Evolutionary conservation across 352 stramenopile genomes (phyloP).

Genomic region (Phytophthora tubulina): DNA sequence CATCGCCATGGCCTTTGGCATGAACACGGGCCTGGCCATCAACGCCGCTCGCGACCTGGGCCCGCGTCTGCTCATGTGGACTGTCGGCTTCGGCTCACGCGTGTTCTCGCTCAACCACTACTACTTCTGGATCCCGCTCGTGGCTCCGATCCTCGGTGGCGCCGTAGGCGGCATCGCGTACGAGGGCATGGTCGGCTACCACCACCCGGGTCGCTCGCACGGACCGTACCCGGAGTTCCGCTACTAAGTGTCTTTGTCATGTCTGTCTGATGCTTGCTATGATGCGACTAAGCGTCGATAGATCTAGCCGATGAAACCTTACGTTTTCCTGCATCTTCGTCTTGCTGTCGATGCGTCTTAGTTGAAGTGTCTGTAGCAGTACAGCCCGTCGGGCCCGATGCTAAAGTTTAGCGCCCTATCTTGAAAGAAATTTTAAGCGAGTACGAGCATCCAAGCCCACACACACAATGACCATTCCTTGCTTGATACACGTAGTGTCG

Average conservation of each 20-base stretch:
- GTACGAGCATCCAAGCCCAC: no score
- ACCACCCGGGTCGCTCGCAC: slow-evolving; percentile 55
- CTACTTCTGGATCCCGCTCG: slow-evolving; percentile 79
- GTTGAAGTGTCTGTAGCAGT: no score
- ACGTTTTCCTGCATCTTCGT: no score
- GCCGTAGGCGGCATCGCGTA: slow-evolving; percentile 66
- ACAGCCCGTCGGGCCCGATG: no score
- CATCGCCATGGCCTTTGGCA: slow-evolving; percentile 80
- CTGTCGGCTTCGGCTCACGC: slow-evolving; percentile 71
- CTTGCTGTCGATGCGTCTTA: no score
- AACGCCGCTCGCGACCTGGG: slow-evolving; percentile 80
- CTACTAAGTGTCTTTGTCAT: slow-evolving; percentile 15
- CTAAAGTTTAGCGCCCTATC: no score
- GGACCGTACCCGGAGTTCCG: slow-evolving; percentile 37
- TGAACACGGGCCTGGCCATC: slow-evolving; percentile 83
- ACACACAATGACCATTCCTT: no score
- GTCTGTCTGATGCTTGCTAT: no score
- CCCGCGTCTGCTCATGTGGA: slow-evolving; percentile 65
- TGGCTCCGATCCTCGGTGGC: slow-evolving; percentile 71
- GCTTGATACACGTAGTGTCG: no score
- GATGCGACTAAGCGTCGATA: no score
- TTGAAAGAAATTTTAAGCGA: no score
- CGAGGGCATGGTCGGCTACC: slow-evolving; percentile 62
- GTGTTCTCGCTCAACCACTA: slow-evolving; percentile 75
- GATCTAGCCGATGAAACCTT: no score